Evolutionary conservation across 108 stramenopile species (phyloP).

Genomic region (Mediolabrus comicus): DNA sequence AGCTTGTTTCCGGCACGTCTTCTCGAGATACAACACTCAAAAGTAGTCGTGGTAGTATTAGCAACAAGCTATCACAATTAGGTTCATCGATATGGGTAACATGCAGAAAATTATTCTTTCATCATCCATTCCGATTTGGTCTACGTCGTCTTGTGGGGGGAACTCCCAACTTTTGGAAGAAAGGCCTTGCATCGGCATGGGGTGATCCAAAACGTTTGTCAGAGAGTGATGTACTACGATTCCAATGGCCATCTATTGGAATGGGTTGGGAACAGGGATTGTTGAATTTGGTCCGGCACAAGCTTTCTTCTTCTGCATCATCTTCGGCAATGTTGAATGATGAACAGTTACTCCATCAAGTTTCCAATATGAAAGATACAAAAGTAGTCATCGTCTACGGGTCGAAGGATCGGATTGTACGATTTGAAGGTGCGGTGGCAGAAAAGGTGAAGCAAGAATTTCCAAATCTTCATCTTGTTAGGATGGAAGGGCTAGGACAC

Average conservation of each 20-base stretch:
- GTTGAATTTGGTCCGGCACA: conserved; percentile 56
- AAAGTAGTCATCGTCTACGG: conserved; percentile 60
- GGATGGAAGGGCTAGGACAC: conserved; percentile 71
- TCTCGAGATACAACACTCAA: not conserved
- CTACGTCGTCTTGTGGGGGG: conserved; percentile 63
- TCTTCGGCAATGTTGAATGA: conserved; percentile 36
- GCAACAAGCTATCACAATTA: not conserved
- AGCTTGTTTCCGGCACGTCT: not conserved
- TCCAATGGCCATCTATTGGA: conserved; percentile 83
- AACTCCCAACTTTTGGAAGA: conserved; percentile 57
- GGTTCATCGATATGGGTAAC: conserved; percentile 7
- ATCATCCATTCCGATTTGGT: conserved; percentile 44
- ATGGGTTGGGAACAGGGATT: conserved; percentile 78
- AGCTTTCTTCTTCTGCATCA: not conserved
- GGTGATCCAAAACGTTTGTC: conserved; percentile 54
- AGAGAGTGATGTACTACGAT: conserved; percentile 73
- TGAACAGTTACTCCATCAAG: conserved; percentile 34
- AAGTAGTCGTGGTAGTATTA: not conserved
- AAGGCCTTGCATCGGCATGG: conserved; percentile 62
- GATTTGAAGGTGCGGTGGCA: conserved; percentile 12
- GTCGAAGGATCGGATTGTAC: conserved; percentile 55
- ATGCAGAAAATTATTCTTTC: conserved; percentile 36
- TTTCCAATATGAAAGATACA: conserved; percentile 47
- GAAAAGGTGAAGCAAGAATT: conserved; percentile 22
- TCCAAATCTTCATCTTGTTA: conserved; percentile 24